Conservation (phyloP, 805 yeast genomes). For the Lipomyces mesembrius region DNA sequence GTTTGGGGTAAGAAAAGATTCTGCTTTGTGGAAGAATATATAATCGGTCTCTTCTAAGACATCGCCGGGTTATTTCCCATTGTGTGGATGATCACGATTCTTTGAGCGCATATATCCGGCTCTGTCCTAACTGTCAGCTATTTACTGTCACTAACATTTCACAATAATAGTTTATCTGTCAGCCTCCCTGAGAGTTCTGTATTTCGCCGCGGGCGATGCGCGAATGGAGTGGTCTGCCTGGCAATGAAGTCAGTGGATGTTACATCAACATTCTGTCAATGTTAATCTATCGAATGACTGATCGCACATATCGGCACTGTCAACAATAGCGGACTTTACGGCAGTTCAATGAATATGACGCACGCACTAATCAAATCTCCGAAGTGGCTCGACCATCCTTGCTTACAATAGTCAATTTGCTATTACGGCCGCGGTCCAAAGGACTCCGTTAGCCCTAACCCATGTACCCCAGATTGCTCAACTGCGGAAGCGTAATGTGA, state of each 20-base stretch:
- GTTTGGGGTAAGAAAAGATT: not conserved
- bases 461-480: not conserved
- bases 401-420: not conserved
- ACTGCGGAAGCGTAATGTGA: not conserved
- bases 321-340: not conserved
- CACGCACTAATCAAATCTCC: too few species aligned
- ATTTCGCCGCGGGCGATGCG: too few species aligned
- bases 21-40: not conserved
- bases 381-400: not conserved
- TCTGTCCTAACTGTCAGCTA: not conserved
- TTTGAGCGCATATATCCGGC: not conserved
- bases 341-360: too few species aligned
- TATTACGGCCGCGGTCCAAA: not conserved
- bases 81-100: not conserved
- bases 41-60: not conserved
- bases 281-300: not conserved
- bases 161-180: not conserved
- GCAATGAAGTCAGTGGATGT: not conserved
- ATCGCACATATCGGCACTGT: not conserved
- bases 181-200: not conserved
- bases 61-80: not conserved
- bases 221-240: not conserved
- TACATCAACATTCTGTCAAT: not conserved
- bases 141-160: not conserved
- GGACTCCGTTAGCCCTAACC: not conserved